phyloP scores from a whole-genome alignment of 495 filamentous ascomycete species.

The Daldinia childiae region DNA sequence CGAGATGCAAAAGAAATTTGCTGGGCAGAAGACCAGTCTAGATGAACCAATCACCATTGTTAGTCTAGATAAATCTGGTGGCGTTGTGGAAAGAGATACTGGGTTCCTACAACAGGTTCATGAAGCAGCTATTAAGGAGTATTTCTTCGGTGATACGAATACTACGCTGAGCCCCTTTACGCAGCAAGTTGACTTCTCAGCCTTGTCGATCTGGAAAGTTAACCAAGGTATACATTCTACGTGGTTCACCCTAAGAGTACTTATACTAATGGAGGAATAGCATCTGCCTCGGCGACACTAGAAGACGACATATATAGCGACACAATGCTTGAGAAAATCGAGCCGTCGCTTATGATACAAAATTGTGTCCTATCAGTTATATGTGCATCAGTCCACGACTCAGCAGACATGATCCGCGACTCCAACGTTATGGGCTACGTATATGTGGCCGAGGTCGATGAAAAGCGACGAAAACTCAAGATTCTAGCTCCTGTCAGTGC shows the following conservation, averaged over 20 bases:
- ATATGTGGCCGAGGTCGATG: constrained; percentile 90
- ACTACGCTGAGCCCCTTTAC: constrained; percentile 85
- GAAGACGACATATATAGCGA: constrained; percentile 43
- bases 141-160: constrained; percentile 88
- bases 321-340: constrained; percentile 64
- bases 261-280: constrained; percentile 21
- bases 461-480: constrained; percentile 80
- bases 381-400: constrained; percentile 71
- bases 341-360: constrained; percentile 67
- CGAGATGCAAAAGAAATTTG: constrained; percentile 78
- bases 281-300: constrained; percentile 13
- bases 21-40: constrained; percentile 66
- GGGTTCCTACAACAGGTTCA: constrained; percentile 74
- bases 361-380: constrained; percentile 83
- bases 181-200: constrained; percentile 77
- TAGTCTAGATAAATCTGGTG: constrained; percentile 85
- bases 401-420: constrained; percentile 76
- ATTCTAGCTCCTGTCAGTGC: constrained; percentile 84
- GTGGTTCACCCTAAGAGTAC: background rate
- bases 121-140: constrained; percentile 82
- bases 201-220: constrained; percentile 74
- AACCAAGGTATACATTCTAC: constrained; percentile 56
- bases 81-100: constrained; percentile 83
- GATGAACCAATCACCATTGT: constrained; percentile 76
- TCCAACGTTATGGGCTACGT: constrained; percentile 91